Evolutionary conservation across 2,329 filamentous ascomycete species (phyloP), one percentile per base, ranked within the genome.

Genomic region (Claviceps quebecensis): DNA sequence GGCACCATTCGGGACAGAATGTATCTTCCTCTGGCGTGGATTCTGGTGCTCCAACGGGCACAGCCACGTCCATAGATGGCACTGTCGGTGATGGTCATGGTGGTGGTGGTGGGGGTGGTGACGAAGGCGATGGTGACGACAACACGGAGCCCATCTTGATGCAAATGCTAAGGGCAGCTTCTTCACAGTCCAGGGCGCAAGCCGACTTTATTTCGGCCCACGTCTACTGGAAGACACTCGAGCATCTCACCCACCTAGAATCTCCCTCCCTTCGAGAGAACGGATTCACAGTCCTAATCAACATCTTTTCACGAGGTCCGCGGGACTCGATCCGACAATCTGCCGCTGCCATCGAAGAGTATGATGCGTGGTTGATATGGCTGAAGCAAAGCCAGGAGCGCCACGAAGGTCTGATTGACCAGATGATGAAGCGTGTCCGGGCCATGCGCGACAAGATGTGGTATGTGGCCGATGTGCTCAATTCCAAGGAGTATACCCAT

Each of bases 391-490:
- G 84, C 23, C 83, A 91, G 60, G 85, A 88, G 60, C 79, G 85
- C 3, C 82, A 89, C 47, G 87, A 91, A 59, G 77, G 75, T 2
- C 76, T 81, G 13, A 83, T 90, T 38, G 84, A 88, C 41, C 75
- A 80, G 5, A 86, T 88, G 78, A 85, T 87, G 75, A 74, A 75
- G 53, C 80, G 80, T 5, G 74, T 93, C 39, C 80, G 83, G 52
- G 82, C 84, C 22, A 74, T 96, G 40, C 81, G 93, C 43, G 87
- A 95, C 65, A 97, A 97, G 73, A 95, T 97, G 87, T 98, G 93
- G 93, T 98, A 95, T 64, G 86, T 93, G 54, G 91, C 87, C 1
- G 89, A 96, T 65, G 90, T 97, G 29, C 84, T 87, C 55, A 90
- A 91, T 60, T 96, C 93, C 4, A 86, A 83, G 47, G 81, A 83